Base-by-base conservation (phyloP, 164 flowering plant genomes). In the Santalum album region DNA sequence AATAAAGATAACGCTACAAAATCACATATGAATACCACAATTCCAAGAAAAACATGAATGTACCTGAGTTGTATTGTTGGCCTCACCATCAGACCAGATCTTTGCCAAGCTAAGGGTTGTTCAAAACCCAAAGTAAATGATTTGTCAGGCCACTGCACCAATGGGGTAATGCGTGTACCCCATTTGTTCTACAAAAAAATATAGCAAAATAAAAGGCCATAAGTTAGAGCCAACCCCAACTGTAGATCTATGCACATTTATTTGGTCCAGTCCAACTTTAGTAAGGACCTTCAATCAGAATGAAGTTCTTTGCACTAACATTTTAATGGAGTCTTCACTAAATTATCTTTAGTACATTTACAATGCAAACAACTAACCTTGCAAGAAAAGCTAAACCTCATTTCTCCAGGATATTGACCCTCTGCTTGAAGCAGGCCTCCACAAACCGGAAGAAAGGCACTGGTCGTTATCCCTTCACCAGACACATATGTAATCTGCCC, bases 361-460 rank as follows among this genome's bases (percentile, higher is more conserved):
- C 15, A 24, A 34, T 32, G 32, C 59, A 15, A 16, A 19, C 9
- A 59, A 25, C 78, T 58, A 50, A 88, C 98, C 90, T 92, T 92
- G 74, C 82, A 75, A 43, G 98, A 88, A 69, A 70, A 92, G 72
- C 96, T 88, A 64, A 77, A 76, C 59, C 71, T 82, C 77, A 83
- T 83, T 53, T 92, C 96, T 54, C 99, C 96, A 12, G 99, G 99
- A 69, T 78, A 83, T 73, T 83, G 96, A 59, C 99, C 96, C 62
- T 86, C 94, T 47, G 86, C 96, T 76, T 92, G 99, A 62, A 92
- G 91, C 63, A 92, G 73, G 20, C 99, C 99, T 25, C 96, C 96
- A 62, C 78, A 74, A 53, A 86, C 32, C 61, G 99, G 96, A 25
- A 89, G 53, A 56, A 88, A 92, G 29, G 87, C 86, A 72, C 94